Evolutionary conservation across 2,329 filamentous ascomycete genomes (phyloP).

Genomic region (Helotiales sp.): DNA sequence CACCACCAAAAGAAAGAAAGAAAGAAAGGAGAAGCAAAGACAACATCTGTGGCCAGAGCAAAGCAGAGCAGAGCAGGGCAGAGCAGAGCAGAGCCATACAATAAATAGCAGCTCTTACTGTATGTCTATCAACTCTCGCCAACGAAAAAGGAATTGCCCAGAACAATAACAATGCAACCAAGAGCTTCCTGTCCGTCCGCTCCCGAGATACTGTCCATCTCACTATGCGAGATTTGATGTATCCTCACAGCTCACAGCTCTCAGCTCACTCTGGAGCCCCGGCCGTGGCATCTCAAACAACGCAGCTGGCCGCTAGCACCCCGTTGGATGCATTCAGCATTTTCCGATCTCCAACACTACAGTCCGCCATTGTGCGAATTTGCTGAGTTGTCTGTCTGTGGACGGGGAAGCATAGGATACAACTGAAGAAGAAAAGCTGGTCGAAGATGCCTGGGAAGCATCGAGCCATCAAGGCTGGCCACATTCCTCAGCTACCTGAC

Average conservation of each 20-base stretch:
- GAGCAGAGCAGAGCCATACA: not conserved
- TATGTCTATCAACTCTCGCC: not conserved
- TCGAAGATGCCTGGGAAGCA: not conserved
- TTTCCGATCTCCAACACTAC: not conserved
- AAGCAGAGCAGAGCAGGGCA: too few relatives aligned
- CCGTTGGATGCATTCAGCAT: not conserved
- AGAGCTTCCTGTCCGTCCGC: not conserved
- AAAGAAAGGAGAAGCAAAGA: not conserved
- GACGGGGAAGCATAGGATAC: not conserved
- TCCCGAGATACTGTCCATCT: not conserved
- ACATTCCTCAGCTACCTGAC: not conserved
- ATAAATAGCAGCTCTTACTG: not conserved
- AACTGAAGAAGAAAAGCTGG: too few relatives aligned
- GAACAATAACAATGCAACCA: not conserved
- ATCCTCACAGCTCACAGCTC: slow-evolving; percentile 8
- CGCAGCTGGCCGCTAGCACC: not conserved
- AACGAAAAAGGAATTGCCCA: not conserved
- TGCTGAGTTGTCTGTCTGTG: not conserved
- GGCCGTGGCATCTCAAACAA: not conserved
- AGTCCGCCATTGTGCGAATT: not conserved
- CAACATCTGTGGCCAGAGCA: not conserved
- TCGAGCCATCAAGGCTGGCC: not conserved
- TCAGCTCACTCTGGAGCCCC: not conserved
- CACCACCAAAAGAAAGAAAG: not conserved
- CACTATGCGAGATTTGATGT: slow-evolving; percentile 15